Conservation (phyloP, 768 basidiomycete species). For the Chalciporus pseudorubinellus region DNA sequence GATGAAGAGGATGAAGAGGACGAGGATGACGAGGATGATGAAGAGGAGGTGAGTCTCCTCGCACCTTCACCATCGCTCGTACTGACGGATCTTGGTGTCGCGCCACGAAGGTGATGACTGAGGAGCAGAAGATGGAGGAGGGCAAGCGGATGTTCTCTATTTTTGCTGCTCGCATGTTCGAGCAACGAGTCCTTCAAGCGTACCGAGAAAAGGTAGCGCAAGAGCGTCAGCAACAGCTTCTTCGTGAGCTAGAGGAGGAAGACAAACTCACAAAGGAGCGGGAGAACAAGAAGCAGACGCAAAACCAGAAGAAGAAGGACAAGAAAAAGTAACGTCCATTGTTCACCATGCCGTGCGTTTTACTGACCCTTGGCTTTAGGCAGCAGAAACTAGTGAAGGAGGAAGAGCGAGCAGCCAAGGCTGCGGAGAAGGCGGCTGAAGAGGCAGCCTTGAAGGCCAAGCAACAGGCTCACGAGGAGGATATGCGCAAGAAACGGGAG, state of each 20-base stretch:
- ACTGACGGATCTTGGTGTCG: constrained; percentile 9
- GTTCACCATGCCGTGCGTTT: constrained; percentile 1
- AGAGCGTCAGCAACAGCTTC: constrained; percentile 88
- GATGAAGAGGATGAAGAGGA: constrained; percentile 67
- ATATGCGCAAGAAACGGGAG: constrained; percentile 75
- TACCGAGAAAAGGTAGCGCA: constrained; percentile 97
- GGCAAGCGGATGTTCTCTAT: constrained; percentile 99
- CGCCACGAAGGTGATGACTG: constrained; percentile 66
- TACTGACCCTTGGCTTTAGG: constrained; percentile 40
- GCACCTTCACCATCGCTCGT: background rate
- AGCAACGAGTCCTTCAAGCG: constrained; percentile 94
- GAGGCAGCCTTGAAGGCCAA: constrained; percentile 76
- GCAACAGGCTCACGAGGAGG: constrained; percentile 76
- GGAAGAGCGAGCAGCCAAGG: constrained; percentile 79
- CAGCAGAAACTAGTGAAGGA: constrained; percentile 92
- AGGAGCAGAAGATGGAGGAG: constrained; percentile 98
- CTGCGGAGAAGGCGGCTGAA: constrained; percentile 84
- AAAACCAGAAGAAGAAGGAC: constrained; percentile 99
- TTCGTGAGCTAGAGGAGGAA: constrained; percentile 95
- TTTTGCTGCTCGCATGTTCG: constrained; percentile 99
- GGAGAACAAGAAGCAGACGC: constrained; percentile 90
- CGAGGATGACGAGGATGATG: constrained; percentile 49
- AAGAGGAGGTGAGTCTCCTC: constrained; percentile 41
- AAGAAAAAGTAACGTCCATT: constrained; percentile 76
- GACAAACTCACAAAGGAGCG: constrained; percentile 81